phyloP scores from a whole-genome alignment of 306 rosid species.

The Vigna trinervia region DNA sequence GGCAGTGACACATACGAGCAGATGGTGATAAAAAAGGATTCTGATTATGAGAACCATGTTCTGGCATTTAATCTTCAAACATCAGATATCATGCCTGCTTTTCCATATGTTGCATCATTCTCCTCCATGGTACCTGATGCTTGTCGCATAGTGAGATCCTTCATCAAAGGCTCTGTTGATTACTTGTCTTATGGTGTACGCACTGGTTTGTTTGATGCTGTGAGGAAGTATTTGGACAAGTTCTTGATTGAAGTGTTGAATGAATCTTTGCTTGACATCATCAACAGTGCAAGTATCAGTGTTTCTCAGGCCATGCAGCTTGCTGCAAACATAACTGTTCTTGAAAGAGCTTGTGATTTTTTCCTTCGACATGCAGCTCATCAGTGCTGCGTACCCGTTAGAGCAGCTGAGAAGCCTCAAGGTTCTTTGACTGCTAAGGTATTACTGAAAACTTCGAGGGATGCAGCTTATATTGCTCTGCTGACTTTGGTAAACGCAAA shows the following conservation, averaged over 20 bases:
- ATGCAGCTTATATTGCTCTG: conserved; percentile 72
- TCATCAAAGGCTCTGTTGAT: conserved; percentile 88
- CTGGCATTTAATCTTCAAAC: conserved; percentile 74
- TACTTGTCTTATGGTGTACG: conserved; percentile 69
- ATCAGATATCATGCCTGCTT: conserved; percentile 86
- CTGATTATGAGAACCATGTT: conserved; percentile 77
- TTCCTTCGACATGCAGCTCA: conserved; percentile 79
- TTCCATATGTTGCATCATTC: conserved; percentile 86
- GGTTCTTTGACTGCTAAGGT: conserved; percentile 78
- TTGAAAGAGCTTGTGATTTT: conserved; percentile 94
- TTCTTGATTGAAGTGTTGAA: conserved; percentile 74
- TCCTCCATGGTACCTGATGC: conserved; percentile 87
- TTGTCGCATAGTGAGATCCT: conserved; percentile 81
- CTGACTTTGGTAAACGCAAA: conserved; percentile 67
- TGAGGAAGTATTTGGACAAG: conserved; percentile 74
- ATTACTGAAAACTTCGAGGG: conserved; percentile 76
- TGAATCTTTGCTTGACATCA: conserved; percentile 65
- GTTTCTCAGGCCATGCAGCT: conserved; percentile 96
- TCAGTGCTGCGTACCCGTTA: conserved; percentile 60
- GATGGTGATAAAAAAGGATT: conserved; percentile 83
- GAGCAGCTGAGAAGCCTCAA: conserved; percentile 71
- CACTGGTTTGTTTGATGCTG: conserved; percentile 60
- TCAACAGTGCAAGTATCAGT: conserved; percentile 63
- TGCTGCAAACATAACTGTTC: conserved; percentile 83
- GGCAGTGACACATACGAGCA: conserved; percentile 79